Evolutionary conservation across 768 basidiomycete species (phyloP).

Genomic region (Leccinum arenicola): DNA sequence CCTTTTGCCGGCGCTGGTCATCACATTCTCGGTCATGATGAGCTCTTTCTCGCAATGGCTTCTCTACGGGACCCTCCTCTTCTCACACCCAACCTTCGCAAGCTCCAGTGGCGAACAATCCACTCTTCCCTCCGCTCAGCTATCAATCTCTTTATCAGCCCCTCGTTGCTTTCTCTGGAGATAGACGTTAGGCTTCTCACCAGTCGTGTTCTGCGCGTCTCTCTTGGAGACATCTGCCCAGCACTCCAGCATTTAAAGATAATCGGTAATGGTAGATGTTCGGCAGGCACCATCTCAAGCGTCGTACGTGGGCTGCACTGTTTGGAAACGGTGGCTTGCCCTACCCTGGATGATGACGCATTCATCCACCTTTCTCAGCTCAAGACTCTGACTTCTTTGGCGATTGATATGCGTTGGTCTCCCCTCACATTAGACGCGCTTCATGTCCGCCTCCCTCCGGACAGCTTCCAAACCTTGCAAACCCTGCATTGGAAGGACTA

Average conservation of each 20-base stretch:
- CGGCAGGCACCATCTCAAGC: conserved; percentile 12
- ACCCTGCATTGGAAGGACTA: conserved; percentile 26
- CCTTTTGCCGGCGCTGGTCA: background rate
- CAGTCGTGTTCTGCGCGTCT: conserved; percentile 2
- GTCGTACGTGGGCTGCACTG: conserved; percentile 12
- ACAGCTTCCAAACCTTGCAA: conserved; percentile 14
- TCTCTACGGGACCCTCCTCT: conserved; percentile 14
- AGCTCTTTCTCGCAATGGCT: conserved; percentile 17
- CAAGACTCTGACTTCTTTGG: conserved; percentile 16
- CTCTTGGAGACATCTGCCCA: conserved; percentile 17
- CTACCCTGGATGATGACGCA: conserved; percentile 22
- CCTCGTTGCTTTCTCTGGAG: conserved; percentile 21
- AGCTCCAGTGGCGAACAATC: conserved; percentile 16
- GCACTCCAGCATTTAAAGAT: conserved; percentile 20
- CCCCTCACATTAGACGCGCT: conserved; percentile 10
- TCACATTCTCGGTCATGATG: background rate
- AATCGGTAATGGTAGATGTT: conserved; percentile 19
- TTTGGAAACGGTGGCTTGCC: conserved; percentile 16
- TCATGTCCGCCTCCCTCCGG: conserved; percentile 8
- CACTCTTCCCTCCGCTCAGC: background rate
- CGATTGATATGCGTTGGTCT: conserved; percentile 26
- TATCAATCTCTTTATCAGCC: conserved; percentile 23
- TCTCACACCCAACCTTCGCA: conserved; percentile 24
- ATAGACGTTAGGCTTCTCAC: conserved; percentile 22
- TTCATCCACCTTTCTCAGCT: conserved; percentile 24